Conservation (phyloP, 2,329 filamentous ascomycete species). For the Fusarium vanettenii region DNA sequence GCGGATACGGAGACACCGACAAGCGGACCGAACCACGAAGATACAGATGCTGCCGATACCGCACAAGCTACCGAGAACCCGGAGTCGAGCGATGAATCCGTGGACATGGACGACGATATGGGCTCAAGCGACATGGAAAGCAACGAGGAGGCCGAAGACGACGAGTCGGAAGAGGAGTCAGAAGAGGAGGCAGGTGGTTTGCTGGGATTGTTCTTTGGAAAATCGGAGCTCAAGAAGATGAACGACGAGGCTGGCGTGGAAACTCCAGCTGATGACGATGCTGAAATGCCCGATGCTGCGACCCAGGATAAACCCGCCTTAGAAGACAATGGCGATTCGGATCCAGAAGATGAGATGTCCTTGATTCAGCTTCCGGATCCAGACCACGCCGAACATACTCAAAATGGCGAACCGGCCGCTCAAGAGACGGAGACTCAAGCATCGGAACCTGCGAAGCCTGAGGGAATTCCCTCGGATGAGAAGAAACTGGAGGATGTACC, state of each 20-base stretch:
- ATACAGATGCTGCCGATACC: constrained; percentile 37
- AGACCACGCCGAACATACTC: constrained; percentile 24
- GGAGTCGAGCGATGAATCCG: constrained; percentile 72
- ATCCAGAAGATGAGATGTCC: constrained; percentile 51
- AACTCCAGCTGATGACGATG: constrained; percentile 35
- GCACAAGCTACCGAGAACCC: constrained; percentile 38
- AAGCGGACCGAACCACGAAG: constrained; percentile 37
- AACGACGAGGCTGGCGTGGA: constrained; percentile 52
- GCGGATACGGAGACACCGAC: constrained; percentile 41
- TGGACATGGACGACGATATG: constrained; percentile 76
- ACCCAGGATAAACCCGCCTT: neutral
- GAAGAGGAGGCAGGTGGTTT: constrained; percentile 60
- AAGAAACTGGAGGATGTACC: neutral
- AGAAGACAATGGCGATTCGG: constrained; percentile 40
- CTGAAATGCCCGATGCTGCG: constrained; percentile 31
- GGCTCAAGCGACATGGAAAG: constrained; percentile 65
- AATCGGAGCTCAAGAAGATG: constrained; percentile 66
- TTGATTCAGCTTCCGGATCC: constrained; percentile 47
- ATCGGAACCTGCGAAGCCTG: neutral
- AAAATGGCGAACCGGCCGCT: neutral
- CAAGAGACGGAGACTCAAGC: neutral
- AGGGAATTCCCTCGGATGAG: neutral
- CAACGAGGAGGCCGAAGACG: constrained; percentile 57
- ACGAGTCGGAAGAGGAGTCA: constrained; percentile 57
- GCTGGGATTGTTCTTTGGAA: constrained; percentile 69